Base-by-base conservation (phyloP, 768 basidiomycete genomes). In the Tulasnella sp. region DNA sequence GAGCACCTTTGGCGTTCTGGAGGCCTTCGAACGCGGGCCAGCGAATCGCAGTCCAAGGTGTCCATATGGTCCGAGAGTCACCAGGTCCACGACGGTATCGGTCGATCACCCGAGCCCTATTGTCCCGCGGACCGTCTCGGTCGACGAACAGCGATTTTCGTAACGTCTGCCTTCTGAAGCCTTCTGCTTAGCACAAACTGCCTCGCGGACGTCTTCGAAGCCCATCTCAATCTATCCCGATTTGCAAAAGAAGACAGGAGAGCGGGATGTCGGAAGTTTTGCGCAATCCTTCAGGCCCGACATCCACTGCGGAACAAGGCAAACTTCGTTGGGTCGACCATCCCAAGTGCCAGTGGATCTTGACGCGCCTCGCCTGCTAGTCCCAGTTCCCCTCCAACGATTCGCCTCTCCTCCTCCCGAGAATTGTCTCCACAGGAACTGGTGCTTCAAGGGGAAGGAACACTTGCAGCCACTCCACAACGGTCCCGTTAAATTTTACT, bases 21-120 rank as follows among this genome's bases (percentile, higher is more conserved):
- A 69, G 64, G 64, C 64, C 64, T 69, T 69, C 64, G 64, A 69
- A 69, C 64, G 37, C 24, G 64, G 28, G 64, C 31, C 64, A 69
- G 64, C 64, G 64, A 69, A 69, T 69, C 64, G 64, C 34, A 69
- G 64, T 28, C 16, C 28, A 34, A 37, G 18, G 64, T 37, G 64
- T 69, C 64, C 64, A 69, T 69, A 69, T 69, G 64, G 64, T 69
- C 24, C 64, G 14, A 69, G 64, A 69, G 64, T 69, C 64, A 69
- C 64, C 64, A 69, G 64, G 64, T 28, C 24, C 64, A 5, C 64
- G 64, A 69, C 37, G 18, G 64, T 69, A 9, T 69, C 64, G 64
- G 64, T 69, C 64, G 64, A 69, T 69, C 64, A 6, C 18, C 64
- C 64, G 64, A 69, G 6, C 64, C 34, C 3, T 69, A 69, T 69